Evolutionary conservation across 2,329 filamentous ascomycete genomes (phyloP), one percentile per base, ranked within the genome.

Genomic region (Epichloe sylvatica): DNA sequence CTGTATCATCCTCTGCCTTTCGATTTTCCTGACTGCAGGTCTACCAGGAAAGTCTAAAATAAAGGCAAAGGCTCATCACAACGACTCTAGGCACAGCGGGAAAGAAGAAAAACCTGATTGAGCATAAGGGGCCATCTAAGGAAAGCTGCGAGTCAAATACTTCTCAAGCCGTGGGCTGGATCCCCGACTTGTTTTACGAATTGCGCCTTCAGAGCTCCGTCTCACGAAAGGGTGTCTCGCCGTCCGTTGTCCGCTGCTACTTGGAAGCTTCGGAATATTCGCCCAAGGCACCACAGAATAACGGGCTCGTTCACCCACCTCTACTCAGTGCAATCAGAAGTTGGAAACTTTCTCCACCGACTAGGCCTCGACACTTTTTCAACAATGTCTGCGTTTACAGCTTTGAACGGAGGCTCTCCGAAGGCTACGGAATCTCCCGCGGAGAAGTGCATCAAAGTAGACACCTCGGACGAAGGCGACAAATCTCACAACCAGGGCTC

Each of bases 381-480:
- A 19, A 47, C 21, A 56, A 77, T 77, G 74, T 68, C 74, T 38
- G 62, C 69, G n/a, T 76, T 75, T 52, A 74, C 67, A 33, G 70
- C 72, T 55, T 68, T 77, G n/a, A 75, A 75, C 53, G 70, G 73
- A 55, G 68, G 64, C 56, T 74, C 71, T 52, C 73, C 70, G 43
- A 74, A 69, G 55, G 60, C 62, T 25, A 57, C 65, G 41, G 70
- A 70, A 51, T 59, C 60, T 23, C 57, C 68, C 19, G 51, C 57
- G 35, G 53, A 60, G 45, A 56, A 55, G 19, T 58, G 61, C 17
- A 57, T 64, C 37, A 65, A 62, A 51, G 57, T 60, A 44, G 51
- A 63, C 35, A 51, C 59, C n/a, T 56, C 60, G 13, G 63, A 66
- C 17, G 67, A 70, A 62, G 56, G 52, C 59, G 51, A 52, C 45